These are phyloP conservation scores for Mycena crocata DNA, from an alignment of 768 basidiomycete genomes.

Conservation along the genomic window DNA sequence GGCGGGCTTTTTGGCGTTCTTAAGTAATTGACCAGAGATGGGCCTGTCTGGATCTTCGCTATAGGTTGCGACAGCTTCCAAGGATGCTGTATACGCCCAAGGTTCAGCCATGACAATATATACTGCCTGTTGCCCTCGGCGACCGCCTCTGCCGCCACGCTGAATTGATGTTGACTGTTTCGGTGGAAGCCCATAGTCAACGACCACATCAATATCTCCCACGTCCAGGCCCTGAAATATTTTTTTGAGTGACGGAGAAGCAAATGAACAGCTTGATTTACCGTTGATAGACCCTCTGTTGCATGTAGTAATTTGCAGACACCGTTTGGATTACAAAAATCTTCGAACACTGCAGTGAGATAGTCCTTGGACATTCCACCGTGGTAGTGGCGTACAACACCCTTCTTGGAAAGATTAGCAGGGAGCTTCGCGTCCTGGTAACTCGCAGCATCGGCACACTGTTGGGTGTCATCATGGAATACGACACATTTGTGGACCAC, in stretches of 20 bases:
- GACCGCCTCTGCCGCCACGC: not conserved
- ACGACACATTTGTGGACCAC: slow-evolving; percentile 28
- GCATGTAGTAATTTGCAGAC: slow-evolving; percentile 39
- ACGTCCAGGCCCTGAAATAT: slow-evolving; percentile 3
- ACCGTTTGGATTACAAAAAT: slow-evolving; percentile 32
- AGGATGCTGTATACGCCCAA: slow-evolving; percentile 3
- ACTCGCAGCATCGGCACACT: slow-evolving; percentile 9
- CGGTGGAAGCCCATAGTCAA: slow-evolving; percentile 8
- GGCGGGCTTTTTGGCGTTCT: no score
- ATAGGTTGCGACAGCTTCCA: not conserved
- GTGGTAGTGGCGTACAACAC: slow-evolving; percentile 42
- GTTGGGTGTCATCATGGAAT: slow-evolving; percentile 32
- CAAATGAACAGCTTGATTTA: slow-evolving; percentile 26
- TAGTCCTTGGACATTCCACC: slow-evolving; percentile 42
- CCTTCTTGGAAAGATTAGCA: not conserved
- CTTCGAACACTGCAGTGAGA: slow-evolving; percentile 29
- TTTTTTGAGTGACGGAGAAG: not conserved
- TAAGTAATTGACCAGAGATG: no score
- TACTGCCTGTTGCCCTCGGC: not conserved
- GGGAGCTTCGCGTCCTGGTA: slow-evolving; percentile 33
- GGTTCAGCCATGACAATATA: slow-evolving; percentile 22
- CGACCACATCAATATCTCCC: not conserved
- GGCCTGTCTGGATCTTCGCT: no score
- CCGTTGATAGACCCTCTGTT: slow-evolving; percentile 39
- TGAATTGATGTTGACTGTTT: not conserved